Base-by-base conservation (phyloP, 257 asterid genomes). In the Rauvolfia tetraphylla region DNA sequence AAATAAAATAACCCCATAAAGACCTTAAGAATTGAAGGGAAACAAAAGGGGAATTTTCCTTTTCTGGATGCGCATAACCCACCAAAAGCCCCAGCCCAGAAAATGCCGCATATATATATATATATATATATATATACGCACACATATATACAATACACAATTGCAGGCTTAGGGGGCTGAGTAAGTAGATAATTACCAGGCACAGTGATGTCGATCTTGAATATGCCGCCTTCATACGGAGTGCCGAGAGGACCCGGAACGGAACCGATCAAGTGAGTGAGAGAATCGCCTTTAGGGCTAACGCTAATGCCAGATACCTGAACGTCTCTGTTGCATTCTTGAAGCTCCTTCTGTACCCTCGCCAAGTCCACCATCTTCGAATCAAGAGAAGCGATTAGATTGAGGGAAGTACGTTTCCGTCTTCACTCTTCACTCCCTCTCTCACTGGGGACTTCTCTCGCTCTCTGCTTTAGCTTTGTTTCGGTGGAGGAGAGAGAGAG, bases 181-280 rank as follows among this genome's bases (percentile, higher is more conserved):
- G 5, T 1, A 25, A 36, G 8, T n/a, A 25, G 23, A 56, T 31
- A 3, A 11, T 62, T 83, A 95, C 99, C 92, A 33, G 97, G 87
- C 72, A 95, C 82, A 83, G 83, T 87, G 75, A 95, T 95, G 83
- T 95, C 98, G 84, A 95, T 95, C 82, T 91, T 92, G 94, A 95
- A 95, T 72, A 85, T 76, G 48, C 99, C 99, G 27, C 97, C 99
- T 86, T 95, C 96, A 39, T 95, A 95, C 11, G 97, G 99, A 48
- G 99, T 95, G 69, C 93, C 98, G 46, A 66, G 59, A 27, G 99
- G 99, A 68, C 99, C 99, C 36, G 98, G 95, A 66, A 95, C 89
- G 69, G 97, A 89, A 53, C 99, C 99, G 22, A 87, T 84, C 90
- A 95, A 80, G 41, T 89, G 93, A 68, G 90, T 81, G 11, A 95